Evolutionary conservation across 352 stramenopile genomes (phyloP).

Genomic region (Pythium diclinum): DNA sequence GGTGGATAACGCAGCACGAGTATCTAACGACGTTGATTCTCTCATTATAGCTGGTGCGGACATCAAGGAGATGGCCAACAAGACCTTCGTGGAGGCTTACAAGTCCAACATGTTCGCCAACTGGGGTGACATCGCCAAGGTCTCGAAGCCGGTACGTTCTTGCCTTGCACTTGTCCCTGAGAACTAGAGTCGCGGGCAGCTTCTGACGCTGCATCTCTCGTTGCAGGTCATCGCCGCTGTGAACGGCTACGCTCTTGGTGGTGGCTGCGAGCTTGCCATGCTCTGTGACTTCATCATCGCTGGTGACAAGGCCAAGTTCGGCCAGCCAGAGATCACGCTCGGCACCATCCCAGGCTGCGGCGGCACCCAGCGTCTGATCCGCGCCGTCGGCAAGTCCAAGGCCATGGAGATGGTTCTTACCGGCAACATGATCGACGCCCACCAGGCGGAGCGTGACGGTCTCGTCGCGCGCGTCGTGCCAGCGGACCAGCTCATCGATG

Average conservation of each 20-base stretch:
- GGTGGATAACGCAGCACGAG: background rate
- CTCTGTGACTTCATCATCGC: constrained; percentile 99
- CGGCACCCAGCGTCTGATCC: constrained; percentile 96
- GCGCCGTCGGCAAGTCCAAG: constrained; percentile 97
- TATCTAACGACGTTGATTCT: background rate
- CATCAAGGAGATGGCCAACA: constrained; percentile 96
- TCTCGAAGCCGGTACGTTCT: constrained; percentile 86
- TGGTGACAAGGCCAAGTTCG: constrained; percentile 96
- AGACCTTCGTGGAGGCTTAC: constrained; percentile 93
- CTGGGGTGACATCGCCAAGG: constrained; percentile 94
- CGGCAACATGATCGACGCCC: constrained; percentile 95
- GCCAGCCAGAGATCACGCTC: constrained; percentile 98
- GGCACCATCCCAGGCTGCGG: constrained; percentile 96
- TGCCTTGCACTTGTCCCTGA: background rate
- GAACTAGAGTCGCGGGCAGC: background rate
- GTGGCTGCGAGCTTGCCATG: constrained; percentile 98
- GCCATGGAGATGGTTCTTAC: constrained; percentile 99
- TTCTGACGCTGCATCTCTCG: background rate
- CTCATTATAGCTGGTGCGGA: constrained; percentile 83
- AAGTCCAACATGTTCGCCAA: constrained; percentile 96
- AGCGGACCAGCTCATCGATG: constrained; percentile 89
- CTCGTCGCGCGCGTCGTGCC: constrained; percentile 94
- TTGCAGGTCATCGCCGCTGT: constrained; percentile 93
- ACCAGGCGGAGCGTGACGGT: constrained; percentile 93
- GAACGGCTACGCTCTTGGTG: constrained; percentile 97